These are phyloP conservation scores for Melanogaster broomeanus DNA, from an alignment of 768 basidiomycete genomes.

Conservation along the genomic window DNA sequence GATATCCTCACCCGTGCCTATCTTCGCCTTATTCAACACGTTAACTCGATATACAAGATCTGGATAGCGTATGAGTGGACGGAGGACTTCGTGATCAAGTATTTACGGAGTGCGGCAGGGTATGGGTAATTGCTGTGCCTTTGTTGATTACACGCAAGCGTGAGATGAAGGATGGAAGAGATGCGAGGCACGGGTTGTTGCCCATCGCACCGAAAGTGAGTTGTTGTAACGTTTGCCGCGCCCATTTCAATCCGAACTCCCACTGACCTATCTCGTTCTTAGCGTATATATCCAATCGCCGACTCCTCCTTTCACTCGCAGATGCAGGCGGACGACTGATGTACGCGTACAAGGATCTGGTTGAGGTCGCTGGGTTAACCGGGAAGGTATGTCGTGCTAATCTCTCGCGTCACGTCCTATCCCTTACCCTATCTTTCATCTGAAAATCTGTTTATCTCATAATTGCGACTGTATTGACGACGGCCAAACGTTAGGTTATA, in stretches of 20 bases:
- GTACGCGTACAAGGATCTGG: too few species aligned
- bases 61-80: slow-evolving; percentile 94
- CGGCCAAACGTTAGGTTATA: too few species aligned
- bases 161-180: too few species aligned
- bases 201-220: slow-evolving; percentile 51
- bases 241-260: neutral
- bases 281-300: slow-evolving; percentile 97
- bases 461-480: too few species aligned
- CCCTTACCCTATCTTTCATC: slow-evolving; percentile 83
- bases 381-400: slow-evolving; percentile 37
- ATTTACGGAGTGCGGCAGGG: slow-evolving; percentile 91
- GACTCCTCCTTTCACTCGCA: too few species aligned
- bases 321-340: too few species aligned
- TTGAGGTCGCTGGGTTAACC: slow-evolving; percentile 92
- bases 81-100: too few species aligned
- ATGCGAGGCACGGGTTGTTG: slow-evolving; percentile 38
- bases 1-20: slow-evolving; percentile 84
- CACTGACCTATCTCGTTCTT: neutral
- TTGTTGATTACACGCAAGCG: too few species aligned
- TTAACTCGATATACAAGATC: slow-evolving; percentile 93
- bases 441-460: too few species aligned
- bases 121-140: slow-evolving; percentile 91
- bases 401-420: slow-evolving; percentile 46
- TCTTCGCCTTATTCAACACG: slow-evolving; percentile 76
- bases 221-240: neutral